Evolutionary conservation across 805 yeast species (phyloP).

Genomic region (Saccharomycopsis lassenensis): DNA sequence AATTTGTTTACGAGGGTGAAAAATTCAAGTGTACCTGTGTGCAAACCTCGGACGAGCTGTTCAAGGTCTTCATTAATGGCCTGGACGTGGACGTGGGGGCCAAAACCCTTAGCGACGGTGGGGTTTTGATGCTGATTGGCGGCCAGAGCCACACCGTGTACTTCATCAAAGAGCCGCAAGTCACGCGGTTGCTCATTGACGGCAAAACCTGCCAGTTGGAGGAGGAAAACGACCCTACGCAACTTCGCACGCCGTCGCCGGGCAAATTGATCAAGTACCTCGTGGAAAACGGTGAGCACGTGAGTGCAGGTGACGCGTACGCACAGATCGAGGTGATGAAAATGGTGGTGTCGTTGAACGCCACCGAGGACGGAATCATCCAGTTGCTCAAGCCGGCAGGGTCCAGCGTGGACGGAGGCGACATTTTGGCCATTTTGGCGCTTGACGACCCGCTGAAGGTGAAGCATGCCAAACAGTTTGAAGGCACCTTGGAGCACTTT

Average conservation of each 20-base stretch:
- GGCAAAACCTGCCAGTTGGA: constrained; percentile 91
- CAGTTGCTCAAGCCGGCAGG: constrained; percentile 97
- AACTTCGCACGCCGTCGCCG: constrained; percentile 96
- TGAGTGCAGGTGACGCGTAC: constrained; percentile 81
- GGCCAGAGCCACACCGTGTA: constrained; percentile 93
- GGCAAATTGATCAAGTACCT: constrained; percentile 92
- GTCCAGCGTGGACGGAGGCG: constrained; percentile 94
- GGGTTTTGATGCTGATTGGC: constrained; percentile 73
- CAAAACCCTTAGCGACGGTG: constrained; percentile 88
- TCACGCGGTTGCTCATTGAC: constrained; percentile 90
- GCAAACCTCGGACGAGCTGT: constrained; percentile 74
- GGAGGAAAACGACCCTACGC: constrained; percentile 96
- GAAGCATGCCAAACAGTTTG: constrained; percentile 90
- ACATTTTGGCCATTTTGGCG: constrained; percentile 87
- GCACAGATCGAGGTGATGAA: constrained; percentile 99
- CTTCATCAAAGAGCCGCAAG: constrained; percentile 96
- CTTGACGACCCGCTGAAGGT: constrained; percentile 96
- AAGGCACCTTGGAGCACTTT: constrained; percentile 82
- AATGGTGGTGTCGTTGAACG: constrained; percentile 96
- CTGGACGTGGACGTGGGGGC: constrained; percentile 82
- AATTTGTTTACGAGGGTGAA: constrained; percentile 89
- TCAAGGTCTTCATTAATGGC: constrained; percentile 88
- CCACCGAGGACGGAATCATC: constrained; percentile 86
- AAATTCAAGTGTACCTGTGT: constrained; percentile 95
- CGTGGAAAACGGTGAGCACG: constrained; percentile 93